Evolutionary conservation across 495 filamentous ascomycete genomes (phyloP), one percentile per base, ranked within the genome.

Genomic region (Aspergillus carlsbadensis): DNA sequence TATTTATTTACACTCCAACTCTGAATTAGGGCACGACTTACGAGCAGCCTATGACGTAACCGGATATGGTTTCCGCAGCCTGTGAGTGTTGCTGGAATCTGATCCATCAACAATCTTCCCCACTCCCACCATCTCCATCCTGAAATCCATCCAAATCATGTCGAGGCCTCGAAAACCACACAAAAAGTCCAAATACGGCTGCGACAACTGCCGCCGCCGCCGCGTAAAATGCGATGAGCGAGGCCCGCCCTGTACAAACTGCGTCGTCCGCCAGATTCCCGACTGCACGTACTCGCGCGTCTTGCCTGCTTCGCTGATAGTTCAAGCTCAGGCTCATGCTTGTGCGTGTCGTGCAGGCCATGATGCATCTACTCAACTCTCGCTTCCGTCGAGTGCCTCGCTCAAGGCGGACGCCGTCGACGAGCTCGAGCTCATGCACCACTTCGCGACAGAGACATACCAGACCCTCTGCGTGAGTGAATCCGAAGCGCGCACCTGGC

Each of bases 131-230:
- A n/a, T n/a, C n/a, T n/a, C n/a, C n/a, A n/a, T n/a, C n/a, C n/a
- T n/a, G n/a, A n/a, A n/a, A n/a, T n/a, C n/a, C n/a, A n/a, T n/a
- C n/a, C n/a, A n/a, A n/a, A n/a, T 29, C 26, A 29, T 4, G 26
- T 29, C 26, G 4, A 29, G 4, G 14, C 29, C 43, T 10, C 63
- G 52, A 4, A 59, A 42, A 62, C 52, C 72, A 3, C 78, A 82
- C 56, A 73, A 66, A 29, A 82, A 82, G 36, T 81, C 78, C 13
- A 66, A 75, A 15, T 72, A 68, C 29, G 79, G 79, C 2, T 82
- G 79, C 56, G 64, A 73, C 21, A 67, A 79, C 42, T 82, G 79
- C 59, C 79, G 79, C 54, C 62, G 68, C 43, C 61, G 79, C 8
- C 74, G 75, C 49, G 73, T 80, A 61, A 78, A 78, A 58, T 73